Conservation (phyloP, 2,329 filamentous ascomycete genomes). For the Stagonosporopsis tanaceti region DNA sequence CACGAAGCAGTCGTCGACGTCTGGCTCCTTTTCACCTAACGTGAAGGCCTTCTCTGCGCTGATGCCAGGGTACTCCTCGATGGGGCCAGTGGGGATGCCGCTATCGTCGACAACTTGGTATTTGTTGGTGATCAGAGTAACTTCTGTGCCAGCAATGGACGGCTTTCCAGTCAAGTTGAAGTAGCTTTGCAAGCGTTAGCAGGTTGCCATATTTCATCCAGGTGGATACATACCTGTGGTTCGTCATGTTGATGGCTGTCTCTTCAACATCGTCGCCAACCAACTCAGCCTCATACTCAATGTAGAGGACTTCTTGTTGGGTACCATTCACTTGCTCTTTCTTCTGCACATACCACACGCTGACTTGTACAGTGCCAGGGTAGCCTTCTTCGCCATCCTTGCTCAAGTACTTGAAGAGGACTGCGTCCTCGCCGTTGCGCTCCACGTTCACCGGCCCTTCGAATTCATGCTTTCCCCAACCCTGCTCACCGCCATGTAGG, state of each 20-base stretch:
- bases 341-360: conserved; percentile 79
- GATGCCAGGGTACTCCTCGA: conserved; percentile 71
- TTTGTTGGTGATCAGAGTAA: conserved; percentile 64
- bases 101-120: conserved; percentile 78
- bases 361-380: conserved; percentile 82
- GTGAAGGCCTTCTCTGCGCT: conserved; percentile 73
- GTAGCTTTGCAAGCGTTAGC: conserved; percentile 56
- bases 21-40: conserved; percentile 73
- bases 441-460: conserved; percentile 70
- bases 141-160: conserved; percentile 69
- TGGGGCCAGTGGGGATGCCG: conserved; percentile 76
- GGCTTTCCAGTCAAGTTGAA: conserved; percentile 70
- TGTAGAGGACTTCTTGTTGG: conserved; percentile 75
- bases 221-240: conserved; percentile 75
- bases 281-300: conserved; percentile 90
- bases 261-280: conserved; percentile 79
- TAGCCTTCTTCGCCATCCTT: conserved; percentile 88
- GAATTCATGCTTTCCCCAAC: conserved; percentile 85
- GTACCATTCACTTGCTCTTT: conserved; percentile 69
- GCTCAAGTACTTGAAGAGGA: conserved; percentile 65
- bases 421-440: conserved; percentile 56
- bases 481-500: conserved; percentile 62
- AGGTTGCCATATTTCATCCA: too few species aligned
- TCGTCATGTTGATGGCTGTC: conserved; percentile 91
- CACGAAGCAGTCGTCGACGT: conserved; percentile 92